Conservation (phyloP, 192 early-diverging fungal species). For the Coemansia sp. region DNA sequence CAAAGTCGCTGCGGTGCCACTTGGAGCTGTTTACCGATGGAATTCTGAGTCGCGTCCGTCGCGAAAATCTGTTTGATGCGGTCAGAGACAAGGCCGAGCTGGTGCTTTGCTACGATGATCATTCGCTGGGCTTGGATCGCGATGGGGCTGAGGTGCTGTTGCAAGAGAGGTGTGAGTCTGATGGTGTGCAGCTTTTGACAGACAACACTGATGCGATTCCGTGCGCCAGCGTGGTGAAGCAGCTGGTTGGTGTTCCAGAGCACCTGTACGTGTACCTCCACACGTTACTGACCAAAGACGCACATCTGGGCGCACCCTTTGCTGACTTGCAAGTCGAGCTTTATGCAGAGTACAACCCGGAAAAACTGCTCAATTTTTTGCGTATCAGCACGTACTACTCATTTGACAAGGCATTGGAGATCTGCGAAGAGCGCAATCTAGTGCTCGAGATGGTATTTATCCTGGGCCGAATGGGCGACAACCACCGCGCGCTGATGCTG, state of each 20-base stretch:
- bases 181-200: slow-evolving; percentile 81
- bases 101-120: slow-evolving; percentile 81
- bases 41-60: slow-evolving; percentile 73
- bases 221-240: slow-evolving; percentile 65
- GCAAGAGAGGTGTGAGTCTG: slow-evolving; percentile 44
- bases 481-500: slow-evolving; percentile 86
- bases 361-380: slow-evolving; percentile 81
- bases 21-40: slow-evolving; percentile 68
- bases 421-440: slow-evolving; percentile 82
- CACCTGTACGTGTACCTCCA: slow-evolving; percentile 91
- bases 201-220: slow-evolving; percentile 82
- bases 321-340: slow-evolving; percentile 80
- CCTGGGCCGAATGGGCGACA: slow-evolving; percentile 96
- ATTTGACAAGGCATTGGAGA: slow-evolving; percentile 66
- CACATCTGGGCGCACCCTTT: slow-evolving; percentile 68
- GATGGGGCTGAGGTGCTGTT: slow-evolving; percentile 13
- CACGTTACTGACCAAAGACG: slow-evolving; percentile 65
- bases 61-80: slow-evolving; percentile 78
- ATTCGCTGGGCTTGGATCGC: slow-evolving; percentile 23
- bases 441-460: slow-evolving; percentile 98
- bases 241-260: slow-evolving; percentile 60
- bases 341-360: slow-evolving; percentile 87
- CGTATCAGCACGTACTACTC: slow-evolving; percentile 74
- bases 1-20: slow-evolving; percentile 80
- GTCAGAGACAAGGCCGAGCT: slow-evolving; percentile 77